Evolutionary conservation across 2,329 filamentous ascomycete species (phyloP).

Genomic region (Neoarthrinium moseri): DNA sequence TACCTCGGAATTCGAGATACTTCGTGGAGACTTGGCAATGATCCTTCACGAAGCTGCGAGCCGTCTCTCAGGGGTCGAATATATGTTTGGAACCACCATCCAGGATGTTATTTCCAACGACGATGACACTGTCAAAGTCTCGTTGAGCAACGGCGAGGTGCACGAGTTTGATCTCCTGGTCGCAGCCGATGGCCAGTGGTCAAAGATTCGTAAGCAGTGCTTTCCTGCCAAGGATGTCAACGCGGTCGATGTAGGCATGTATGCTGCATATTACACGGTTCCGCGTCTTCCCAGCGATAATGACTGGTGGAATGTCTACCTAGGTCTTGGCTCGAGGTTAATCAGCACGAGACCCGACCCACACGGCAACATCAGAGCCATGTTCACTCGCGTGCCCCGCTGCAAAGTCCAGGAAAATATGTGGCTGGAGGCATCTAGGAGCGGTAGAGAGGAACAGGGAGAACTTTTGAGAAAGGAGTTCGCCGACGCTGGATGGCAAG

Average conservation of each 20-base stretch:
- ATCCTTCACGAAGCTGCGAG: conserved; percentile 37
- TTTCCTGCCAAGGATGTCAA: conserved; percentile 25
- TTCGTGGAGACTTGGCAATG: conserved; percentile 48
- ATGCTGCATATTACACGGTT: conserved; percentile 32
- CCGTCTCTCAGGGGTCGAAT: conserved; percentile 18
- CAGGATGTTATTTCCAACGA: conserved; percentile 8
- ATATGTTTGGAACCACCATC: conserved; percentile 30
- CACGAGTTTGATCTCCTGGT: conserved; percentile 51
- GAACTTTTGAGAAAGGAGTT: conserved; percentile 36
- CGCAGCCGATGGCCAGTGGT: conserved; percentile 55
- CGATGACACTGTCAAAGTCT: conserved; percentile 15
- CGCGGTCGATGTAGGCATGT: conserved; percentile 21
- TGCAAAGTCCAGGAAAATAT: conserved; percentile 10
- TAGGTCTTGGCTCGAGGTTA: background rate
- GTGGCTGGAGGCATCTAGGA: conserved; percentile 30
- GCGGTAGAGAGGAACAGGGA: conserved; percentile 29
- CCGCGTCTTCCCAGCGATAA: conserved; percentile 23
- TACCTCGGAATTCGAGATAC: conserved; percentile 52
- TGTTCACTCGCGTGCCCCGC: conserved; percentile 2
- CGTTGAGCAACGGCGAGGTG: conserved; percentile 40
- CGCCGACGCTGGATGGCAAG: conserved; percentile 43
- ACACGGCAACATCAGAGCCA: conserved; percentile 1
- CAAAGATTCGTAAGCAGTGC: conserved; percentile 43
- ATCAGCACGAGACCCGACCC: background rate
- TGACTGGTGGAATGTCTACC: conserved; percentile 10